Conservation (phyloP, 2,329 filamentous ascomycete genomes). For the Aspergillus texensis region DNA sequence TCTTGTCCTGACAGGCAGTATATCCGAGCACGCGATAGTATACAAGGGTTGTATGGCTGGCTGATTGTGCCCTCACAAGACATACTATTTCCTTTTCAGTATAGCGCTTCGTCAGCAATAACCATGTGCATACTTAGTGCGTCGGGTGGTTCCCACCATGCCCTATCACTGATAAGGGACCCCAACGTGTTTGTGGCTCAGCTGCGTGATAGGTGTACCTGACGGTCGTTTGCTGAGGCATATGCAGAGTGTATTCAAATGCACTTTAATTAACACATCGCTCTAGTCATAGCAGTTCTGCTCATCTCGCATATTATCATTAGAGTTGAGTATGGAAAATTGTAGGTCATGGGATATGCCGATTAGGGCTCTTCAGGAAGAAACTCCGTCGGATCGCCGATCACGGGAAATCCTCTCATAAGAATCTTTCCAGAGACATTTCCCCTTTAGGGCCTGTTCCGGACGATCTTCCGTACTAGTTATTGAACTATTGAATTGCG, state of each 20-base stretch:
- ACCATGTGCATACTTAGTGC: background rate
- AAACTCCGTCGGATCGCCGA: background rate
- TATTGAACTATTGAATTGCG: background rate
- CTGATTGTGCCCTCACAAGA: too few relatives aligned
- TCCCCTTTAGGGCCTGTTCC: background rate
- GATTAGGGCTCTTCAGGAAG: background rate
- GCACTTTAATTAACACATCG: background rate
- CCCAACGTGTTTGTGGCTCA: background rate
- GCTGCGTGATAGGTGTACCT: background rate
- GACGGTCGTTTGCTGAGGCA: background rate
- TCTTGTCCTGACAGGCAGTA: background rate
- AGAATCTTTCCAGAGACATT: background rate
- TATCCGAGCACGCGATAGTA: background rate
- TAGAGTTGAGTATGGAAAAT: background rate
- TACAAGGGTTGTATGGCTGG: background rate
- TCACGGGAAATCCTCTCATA: background rate
- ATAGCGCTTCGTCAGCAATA: background rate
- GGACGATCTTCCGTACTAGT: background rate
- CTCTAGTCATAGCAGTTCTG: background rate
- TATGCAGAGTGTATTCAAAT: background rate
- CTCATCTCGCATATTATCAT: background rate
- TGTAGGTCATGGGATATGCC: background rate
- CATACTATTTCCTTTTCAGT: background rate
- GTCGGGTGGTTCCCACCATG: background rate
- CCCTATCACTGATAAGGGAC: background rate